These are phyloP conservation scores for Trichoderma sp. DNA, from an alignment of 2,329 filamentous ascomycete species.

Conservation along the genomic window DNA sequence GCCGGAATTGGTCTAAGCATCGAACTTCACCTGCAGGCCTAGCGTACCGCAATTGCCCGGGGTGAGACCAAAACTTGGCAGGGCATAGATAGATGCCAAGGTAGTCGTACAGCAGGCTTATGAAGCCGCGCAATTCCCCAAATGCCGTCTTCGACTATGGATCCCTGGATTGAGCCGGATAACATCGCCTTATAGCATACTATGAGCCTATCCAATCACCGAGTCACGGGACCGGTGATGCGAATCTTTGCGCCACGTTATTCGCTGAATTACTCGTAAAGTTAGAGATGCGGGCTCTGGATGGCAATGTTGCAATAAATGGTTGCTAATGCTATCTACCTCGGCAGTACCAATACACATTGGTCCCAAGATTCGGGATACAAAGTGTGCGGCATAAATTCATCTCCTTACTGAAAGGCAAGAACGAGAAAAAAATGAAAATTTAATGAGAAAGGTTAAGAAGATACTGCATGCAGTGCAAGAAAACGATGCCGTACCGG, in stretches of 20 bases:
- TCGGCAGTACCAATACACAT: not conserved
- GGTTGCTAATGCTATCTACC: not conserved
- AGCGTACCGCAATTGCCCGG: not conserved
- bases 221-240: not conserved
- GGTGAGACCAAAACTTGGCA: not conserved
- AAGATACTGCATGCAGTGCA: not conserved
- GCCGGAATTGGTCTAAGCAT: not conserved
- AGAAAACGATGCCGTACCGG: not conserved
- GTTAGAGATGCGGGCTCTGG: not conserved
- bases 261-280: not conserved
- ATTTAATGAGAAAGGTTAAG: not conserved
- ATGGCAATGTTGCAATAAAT: not conserved
- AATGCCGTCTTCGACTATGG: not conserved
- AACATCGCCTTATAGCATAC: not conserved
- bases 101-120: not conserved
- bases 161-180: not conserved
- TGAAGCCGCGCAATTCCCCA: not conserved
- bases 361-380: not conserved
- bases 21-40: not conserved
- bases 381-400: not conserved
- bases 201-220: not conserved
- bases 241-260: not conserved
- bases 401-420: too few relatives aligned
- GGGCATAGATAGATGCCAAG: not conserved
- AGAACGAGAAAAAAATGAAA: not conserved